phyloP scores from a whole-genome alignment of 2,329 filamentous ascomycete genomes.

The Lecanicillium sp. region DNA sequence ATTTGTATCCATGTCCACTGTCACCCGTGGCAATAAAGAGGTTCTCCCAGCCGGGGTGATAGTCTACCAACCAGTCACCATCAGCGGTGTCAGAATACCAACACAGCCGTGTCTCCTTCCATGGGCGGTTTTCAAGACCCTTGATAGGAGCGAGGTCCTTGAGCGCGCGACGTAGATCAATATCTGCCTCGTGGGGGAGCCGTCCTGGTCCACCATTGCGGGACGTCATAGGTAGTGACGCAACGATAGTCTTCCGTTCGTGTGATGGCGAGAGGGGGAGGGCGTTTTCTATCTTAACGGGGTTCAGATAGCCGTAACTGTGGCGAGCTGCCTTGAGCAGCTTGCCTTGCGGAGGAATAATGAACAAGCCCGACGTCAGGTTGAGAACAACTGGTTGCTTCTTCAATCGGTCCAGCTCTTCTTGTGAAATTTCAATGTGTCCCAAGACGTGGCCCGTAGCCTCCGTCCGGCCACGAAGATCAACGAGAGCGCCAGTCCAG shows the following conservation, averaged over 20 bases:
- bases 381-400: slow-evolving; percentile 67
- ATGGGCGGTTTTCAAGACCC: slow-evolving; percentile 49
- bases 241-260: slow-evolving; percentile 20
- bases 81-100: slow-evolving; percentile 71
- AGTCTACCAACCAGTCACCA: slow-evolving; percentile 63
- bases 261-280: slow-evolving; percentile 21
- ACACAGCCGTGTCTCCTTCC: slow-evolving; percentile 55
- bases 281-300: slow-evolving; percentile 26
- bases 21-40: slow-evolving; percentile 56
- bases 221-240: slow-evolving; percentile 26
- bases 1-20: slow-evolving; percentile 61
- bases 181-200: slow-evolving; percentile 52
- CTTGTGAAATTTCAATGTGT: slow-evolving; percentile 65
- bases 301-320: slow-evolving; percentile 58
- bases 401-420: slow-evolving; percentile 58
- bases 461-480: slow-evolving; percentile 65
- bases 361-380: slow-evolving; percentile 62
- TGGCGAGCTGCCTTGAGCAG: slow-evolving; percentile 65
- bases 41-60: slow-evolving; percentile 52
- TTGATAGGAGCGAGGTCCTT: slow-evolving; percentile 49
- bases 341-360: slow-evolving; percentile 57
- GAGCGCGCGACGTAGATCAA: slow-evolving; percentile 53
- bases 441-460: slow-evolving; percentile 77
- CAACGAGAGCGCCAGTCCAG: slow-evolving; percentile 72
- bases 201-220: slow-evolving; percentile 32